Evolutionary conservation across 495 filamentous ascomycete genomes (phyloP).

Genomic region (Neurospora africana): DNA sequence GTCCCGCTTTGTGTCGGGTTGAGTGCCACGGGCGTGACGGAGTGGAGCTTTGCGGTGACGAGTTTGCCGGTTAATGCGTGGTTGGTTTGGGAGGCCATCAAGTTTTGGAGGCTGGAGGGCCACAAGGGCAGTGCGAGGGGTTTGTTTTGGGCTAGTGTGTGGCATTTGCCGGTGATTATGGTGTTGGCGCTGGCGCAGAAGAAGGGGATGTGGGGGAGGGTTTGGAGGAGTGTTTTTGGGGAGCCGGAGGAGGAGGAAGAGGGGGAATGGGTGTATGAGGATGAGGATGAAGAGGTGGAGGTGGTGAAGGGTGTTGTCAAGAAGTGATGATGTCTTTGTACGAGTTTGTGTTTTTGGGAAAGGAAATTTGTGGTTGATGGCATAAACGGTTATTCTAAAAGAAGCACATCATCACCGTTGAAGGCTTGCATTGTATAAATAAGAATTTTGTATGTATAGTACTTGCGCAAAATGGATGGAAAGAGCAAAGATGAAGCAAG

Average conservation of each 20-base stretch:
- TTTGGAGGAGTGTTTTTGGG: constrained; percentile 61
- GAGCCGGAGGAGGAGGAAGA: constrained; percentile 38
- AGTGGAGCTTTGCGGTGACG: constrained; percentile 72
- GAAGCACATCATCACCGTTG: background rate
- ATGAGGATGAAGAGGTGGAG: constrained; percentile 33
- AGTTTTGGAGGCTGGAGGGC: constrained; percentile 72
- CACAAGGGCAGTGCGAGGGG: constrained; percentile 70
- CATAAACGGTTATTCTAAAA: background rate
- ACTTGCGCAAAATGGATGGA: background rate
- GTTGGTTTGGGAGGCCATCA: constrained; percentile 70
- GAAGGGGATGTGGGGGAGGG: constrained; percentile 82
- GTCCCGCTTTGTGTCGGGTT: constrained; percentile 79
- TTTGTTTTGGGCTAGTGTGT: constrained; percentile 95
- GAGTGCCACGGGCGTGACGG: constrained; percentile 74
- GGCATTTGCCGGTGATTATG: constrained; percentile 87
- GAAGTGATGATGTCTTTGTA: background rate
- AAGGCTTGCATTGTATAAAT: background rate
- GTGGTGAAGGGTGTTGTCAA: constrained; percentile 6
- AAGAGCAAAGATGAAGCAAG: background rate
- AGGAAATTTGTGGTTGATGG: background rate
- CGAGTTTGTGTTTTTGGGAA: background rate
- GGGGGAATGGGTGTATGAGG: constrained; percentile 33
- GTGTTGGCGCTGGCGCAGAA: constrained; percentile 88
- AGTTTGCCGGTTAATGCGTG: constrained; percentile 78
- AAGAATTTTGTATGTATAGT: background rate